A percentile compares a stretch with the other conserved stretches of the same genome.
Evolutionary conservation across 768 basidiomycete genomes (phyloP).

Genomic region (Boletus rex-veris): DNA sequence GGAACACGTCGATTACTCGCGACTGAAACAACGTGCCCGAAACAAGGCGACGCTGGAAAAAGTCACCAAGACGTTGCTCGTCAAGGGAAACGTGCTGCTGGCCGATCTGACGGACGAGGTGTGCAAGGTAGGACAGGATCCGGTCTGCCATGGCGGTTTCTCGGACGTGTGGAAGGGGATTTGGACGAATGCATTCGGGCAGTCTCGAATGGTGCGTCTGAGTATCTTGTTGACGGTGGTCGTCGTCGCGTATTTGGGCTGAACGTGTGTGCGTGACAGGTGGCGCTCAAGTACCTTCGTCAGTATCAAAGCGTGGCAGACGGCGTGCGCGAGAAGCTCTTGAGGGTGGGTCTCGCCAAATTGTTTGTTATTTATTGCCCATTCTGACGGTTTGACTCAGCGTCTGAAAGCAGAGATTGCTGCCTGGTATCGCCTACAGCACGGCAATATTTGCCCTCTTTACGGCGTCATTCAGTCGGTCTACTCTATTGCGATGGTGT

Average conservation of each 20-base stretch:
- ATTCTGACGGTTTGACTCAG: slow-evolving; percentile 26
- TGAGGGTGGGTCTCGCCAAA: slow-evolving; percentile 37
- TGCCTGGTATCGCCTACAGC: slow-evolving; percentile 56
- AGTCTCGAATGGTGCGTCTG: slow-evolving; percentile 18
- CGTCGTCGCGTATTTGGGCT: not conserved
- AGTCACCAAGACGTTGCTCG: too few species aligned
- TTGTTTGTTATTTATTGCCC: not conserved
- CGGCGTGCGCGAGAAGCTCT: slow-evolving; percentile 48
- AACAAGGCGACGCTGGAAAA: too few species aligned
- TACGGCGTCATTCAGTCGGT: slow-evolving; percentile 52
- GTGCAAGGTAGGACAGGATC: slow-evolving; percentile 40
- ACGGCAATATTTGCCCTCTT: slow-evolving; percentile 52
- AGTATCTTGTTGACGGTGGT: not conserved
- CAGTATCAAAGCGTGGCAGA: slow-evolving; percentile 44
- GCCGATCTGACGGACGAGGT: slow-evolving; percentile 58
- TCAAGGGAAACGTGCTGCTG: slow-evolving; percentile 47
- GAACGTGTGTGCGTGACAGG: slow-evolving; percentile 30
- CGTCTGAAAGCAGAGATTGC: slow-evolving; percentile 54
- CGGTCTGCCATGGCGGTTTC: slow-evolving; percentile 55
- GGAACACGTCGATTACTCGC: too few species aligned
- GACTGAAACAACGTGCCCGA: too few species aligned
- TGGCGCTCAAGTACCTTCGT: slow-evolving; percentile 56
- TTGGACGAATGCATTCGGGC: slow-evolving; percentile 48
- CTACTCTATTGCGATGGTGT: slow-evolving; percentile 59
- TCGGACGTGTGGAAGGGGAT: slow-evolving; percentile 59